These are phyloP conservation scores for Aspergillus felis DNA, from an alignment of 2,329 filamentous ascomycete genomes.

Conservation along the genomic window DNA sequence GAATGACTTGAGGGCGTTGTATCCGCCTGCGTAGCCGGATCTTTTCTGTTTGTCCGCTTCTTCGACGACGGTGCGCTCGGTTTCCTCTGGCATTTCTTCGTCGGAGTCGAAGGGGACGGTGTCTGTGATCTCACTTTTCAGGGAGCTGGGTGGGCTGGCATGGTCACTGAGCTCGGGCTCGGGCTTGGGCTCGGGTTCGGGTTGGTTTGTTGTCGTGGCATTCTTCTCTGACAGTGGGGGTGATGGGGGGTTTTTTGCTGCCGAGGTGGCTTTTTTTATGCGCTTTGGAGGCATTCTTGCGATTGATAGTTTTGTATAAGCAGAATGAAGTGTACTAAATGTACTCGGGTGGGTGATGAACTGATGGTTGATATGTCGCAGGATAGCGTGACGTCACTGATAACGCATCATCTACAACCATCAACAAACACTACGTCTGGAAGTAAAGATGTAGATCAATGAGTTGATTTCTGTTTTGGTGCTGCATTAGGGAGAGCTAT, in stretches of 20 bases:
- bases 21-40: slow-evolving; percentile 14
- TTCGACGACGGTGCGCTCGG: slow-evolving; percentile 5
- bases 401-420: too few relatives aligned
- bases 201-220: background rate
- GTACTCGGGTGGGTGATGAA: too few relatives aligned
- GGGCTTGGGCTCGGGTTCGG: background rate
- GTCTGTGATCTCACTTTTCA: slow-evolving; percentile 1
- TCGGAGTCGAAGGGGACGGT: slow-evolving; percentile 16
- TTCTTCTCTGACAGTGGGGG: slow-evolving; percentile 10
- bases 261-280: background rate
- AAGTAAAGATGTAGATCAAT: too few relatives aligned
- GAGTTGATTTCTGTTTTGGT: too few relatives aligned
- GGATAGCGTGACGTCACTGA: too few relatives aligned
- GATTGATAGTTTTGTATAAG: background rate
- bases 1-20: slow-evolving; percentile 31
- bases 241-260: slow-evolving; percentile 4
- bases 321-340: too few relatives aligned
- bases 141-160: background rate
- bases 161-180: background rate
- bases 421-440: too few relatives aligned
- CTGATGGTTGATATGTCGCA: too few relatives aligned
- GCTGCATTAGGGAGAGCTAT: too few relatives aligned
- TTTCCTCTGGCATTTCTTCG: slow-evolving; percentile 17
- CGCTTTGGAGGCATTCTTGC: slow-evolving; percentile 5
- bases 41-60: slow-evolving; percentile 1